These are phyloP conservation scores for Boletus speciosus DNA, from an alignment of 768 basidiomycete genomes.

Conservation along the genomic window DNA sequence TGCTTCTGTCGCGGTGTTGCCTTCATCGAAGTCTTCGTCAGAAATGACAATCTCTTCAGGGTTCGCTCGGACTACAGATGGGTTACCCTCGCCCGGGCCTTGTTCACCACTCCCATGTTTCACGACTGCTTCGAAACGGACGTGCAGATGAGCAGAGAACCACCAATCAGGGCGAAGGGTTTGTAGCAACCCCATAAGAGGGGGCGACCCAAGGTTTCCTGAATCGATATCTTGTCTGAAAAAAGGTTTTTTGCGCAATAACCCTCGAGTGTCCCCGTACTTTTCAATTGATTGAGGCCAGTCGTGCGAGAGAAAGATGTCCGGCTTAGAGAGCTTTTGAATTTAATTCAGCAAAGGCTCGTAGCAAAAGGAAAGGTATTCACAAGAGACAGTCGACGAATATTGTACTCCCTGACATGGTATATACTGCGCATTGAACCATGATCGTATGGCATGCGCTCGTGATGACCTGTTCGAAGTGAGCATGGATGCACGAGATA, in stretches of 20 bases:
- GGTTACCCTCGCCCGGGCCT: neutral
- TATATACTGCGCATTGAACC: conserved; percentile 79
- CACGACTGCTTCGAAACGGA: conserved; percentile 74
- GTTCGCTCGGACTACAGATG: conserved; percentile 10
- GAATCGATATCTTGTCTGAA: conserved; percentile 65
- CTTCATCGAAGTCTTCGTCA: conserved; percentile 31
- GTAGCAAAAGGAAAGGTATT: conserved; percentile 12
- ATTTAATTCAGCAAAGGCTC: neutral
- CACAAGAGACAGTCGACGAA: conserved; percentile 75
- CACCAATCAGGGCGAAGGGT: conserved; percentile 79
- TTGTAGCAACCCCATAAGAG: conserved; percentile 71
- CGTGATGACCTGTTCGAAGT: conserved; percentile 60
- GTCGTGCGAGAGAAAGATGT: conserved; percentile 92
- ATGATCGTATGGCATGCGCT: conserved; percentile 76
- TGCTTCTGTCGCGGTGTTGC: conserved; percentile 1
- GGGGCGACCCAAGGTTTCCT: conserved; percentile 81
- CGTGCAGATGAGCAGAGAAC: conserved; percentile 92
- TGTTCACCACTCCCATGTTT: conserved; percentile 35
- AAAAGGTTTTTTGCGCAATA: conserved; percentile 76
- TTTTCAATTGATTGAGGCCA: conserved; percentile 89
- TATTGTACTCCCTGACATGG: conserved; percentile 83
- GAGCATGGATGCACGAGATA: neutral
- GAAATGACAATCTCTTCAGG: conserved; percentile 42
- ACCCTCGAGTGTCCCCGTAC: conserved; percentile 61
- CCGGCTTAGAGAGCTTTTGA: conserved; percentile 52